Base-by-base conservation (phyloP, 176 grass and related monocot species). In the Avena eriantha region DNA sequence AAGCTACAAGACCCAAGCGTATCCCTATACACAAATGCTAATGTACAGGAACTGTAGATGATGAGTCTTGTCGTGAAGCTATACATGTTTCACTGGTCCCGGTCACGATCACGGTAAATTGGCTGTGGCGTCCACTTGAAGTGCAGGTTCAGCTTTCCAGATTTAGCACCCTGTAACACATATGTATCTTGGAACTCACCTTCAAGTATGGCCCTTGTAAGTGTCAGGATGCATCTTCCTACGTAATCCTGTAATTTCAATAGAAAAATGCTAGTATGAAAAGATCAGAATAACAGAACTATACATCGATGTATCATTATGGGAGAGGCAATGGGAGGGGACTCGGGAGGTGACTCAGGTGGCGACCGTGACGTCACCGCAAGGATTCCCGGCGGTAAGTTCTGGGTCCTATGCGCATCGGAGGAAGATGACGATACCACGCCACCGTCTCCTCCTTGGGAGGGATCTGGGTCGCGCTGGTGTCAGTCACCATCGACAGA, bases 191-290 rank as follows among this genome's bases (percentile, higher is more conserved):
- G 93, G 51, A 93, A 92, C 78, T 98, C 93, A 11, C 93, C 92
- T 93, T 98, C 96, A 22, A 96, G 57, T 80, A 98, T 80, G 18
- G 92, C 96, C 50, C 87, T 94, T 31, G 93, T 98, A 13, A 98
- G 89, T 17, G 96, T 98, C 93, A 98, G 88, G 80, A 96, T 98
- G 88, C 96, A 98, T 82, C 96, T 95, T 39, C 96, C 96, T 50
- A 98, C 86, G 67, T 94, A 94, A 85, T 96, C 96, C 96, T 98
- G 75, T 0, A 77, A 89, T 79, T 58, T 59, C 59, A 69, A 45
- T 12, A n/a, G 48, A 53, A 57, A 59, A 35, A 53, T 54, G 24
- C 84, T 78, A 81, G 70, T 23, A 34, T 16, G 29, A 61, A 7
- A n/a, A 8, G 39, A 54, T 14, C 2, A 80, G 17, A 85, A 87